Evolutionary conservation across 1,139 yeast species (phyloP).

Genomic region (Suhomyces taliae): DNA sequence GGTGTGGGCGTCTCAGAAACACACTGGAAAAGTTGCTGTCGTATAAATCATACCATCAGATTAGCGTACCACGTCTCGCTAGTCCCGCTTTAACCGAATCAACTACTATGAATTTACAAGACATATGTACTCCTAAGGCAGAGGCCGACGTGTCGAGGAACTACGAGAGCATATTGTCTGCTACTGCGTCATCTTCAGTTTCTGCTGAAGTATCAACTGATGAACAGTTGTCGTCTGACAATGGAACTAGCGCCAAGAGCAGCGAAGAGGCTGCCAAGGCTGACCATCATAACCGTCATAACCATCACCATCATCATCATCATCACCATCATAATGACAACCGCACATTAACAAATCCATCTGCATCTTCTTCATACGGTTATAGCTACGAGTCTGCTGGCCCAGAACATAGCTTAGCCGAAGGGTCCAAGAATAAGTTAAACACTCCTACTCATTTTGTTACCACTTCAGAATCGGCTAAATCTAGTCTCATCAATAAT

Average conservation of each 20-base stretch:
- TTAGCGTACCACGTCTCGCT: background rate
- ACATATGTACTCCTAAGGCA: conserved; percentile 13
- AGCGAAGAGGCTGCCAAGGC: background rate
- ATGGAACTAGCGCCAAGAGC: background rate
- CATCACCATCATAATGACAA: background rate
- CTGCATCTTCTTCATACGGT: background rate
- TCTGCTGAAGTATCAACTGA: background rate
- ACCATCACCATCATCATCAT: background rate
- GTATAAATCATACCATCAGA: background rate
- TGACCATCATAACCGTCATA: no score
- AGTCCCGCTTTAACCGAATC: background rate
- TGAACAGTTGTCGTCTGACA: background rate
- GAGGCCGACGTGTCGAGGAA: conserved; percentile 9
- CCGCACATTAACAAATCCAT: background rate
- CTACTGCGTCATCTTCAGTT: conserved; percentile 4
- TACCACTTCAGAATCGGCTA: background rate
- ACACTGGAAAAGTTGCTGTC: background rate
- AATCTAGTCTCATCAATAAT: conserved; percentile 7
- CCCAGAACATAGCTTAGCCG: background rate
- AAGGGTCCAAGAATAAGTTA: background rate
- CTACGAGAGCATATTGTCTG: conserved; percentile 11
- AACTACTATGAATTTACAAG: conserved; percentile 15
- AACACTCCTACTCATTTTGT: no score
- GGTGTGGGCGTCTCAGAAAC: background rate
- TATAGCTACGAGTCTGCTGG: background rate